phyloP scores from a whole-genome alignment of 73 alveolate genomes.

The Chromera velia region DNA sequence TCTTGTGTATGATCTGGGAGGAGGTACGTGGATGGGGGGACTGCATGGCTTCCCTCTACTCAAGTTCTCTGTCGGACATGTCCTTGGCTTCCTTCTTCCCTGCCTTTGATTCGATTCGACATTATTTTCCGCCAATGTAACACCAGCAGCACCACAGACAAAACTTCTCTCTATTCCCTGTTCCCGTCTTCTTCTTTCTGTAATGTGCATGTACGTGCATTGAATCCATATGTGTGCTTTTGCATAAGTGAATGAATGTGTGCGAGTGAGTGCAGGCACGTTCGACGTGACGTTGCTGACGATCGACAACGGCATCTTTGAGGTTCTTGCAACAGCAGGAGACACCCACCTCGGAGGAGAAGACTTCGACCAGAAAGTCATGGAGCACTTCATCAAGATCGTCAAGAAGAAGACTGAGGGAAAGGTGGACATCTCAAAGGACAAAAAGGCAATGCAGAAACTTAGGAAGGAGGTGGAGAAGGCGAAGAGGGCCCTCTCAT shows the following conservation, averaged over 20 bases:
- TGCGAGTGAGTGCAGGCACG: constrained; percentile 83
- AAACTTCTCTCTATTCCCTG: too few relatives aligned
- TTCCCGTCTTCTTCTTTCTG: too few relatives aligned
- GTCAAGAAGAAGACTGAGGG: constrained; percentile 72
- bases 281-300: constrained; percentile 86
- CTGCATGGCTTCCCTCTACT: too few relatives aligned
- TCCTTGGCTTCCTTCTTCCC: too few relatives aligned
- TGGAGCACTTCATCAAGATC: constrained; percentile 76
- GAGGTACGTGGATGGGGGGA: constrained; percentile 74
- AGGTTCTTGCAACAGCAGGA: constrained; percentile 86
- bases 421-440: constrained; percentile 64
- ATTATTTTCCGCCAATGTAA: too few relatives aligned
- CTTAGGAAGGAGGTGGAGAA: constrained; percentile 91
- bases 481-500: constrained; percentile 93
- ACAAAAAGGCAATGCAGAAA: constrained; percentile 78
- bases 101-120: too few relatives aligned
- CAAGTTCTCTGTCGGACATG: too few relatives aligned
- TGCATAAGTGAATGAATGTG: background rate
- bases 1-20: constrained; percentile 96
- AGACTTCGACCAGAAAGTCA: constrained; percentile 88
- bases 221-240: too few relatives aligned
- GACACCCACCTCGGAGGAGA: constrained; percentile 97
- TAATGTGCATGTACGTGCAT: too few relatives aligned
- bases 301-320: constrained; percentile 90
- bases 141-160: too few relatives aligned